Evolutionary conservation across 2,329 filamentous ascomycete species (phyloP).

Genomic region (Pseudogymnoascus sp.): DNA sequence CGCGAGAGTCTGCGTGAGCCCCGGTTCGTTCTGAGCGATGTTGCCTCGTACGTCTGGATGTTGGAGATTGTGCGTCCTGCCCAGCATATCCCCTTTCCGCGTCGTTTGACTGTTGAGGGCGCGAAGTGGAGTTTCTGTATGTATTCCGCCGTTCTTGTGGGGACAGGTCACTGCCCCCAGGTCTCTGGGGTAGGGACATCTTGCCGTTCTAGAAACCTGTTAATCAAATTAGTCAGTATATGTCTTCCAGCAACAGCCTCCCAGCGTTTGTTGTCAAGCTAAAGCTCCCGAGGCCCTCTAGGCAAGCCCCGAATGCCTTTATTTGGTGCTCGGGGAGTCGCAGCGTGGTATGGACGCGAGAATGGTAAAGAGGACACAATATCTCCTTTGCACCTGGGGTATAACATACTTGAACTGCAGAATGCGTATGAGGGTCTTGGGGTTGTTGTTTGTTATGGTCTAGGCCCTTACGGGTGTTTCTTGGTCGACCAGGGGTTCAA

Average conservation of each 20-base stretch:
- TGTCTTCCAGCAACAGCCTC: neutral
- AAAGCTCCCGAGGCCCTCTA: neutral
- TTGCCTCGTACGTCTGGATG: conserved; percentile 6
- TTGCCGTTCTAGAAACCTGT: neutral
- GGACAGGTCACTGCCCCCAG: conserved; percentile 51
- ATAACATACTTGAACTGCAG: conserved; percentile 1
- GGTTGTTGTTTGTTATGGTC: conserved; percentile 1
- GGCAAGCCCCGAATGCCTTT: neutral
- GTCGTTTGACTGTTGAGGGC: conserved; percentile 59
- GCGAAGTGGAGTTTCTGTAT: conserved; percentile 61
- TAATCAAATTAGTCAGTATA: neutral
- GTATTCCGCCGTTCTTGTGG: conserved; percentile 53
- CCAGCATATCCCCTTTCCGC: conserved; percentile 51
- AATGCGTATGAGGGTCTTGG: neutral
- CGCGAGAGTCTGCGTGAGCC: conserved; percentile 32
- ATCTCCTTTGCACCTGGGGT: neutral
- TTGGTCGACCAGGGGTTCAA: conserved; percentile 8
- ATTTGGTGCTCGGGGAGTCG: neutral
- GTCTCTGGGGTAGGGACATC: conserved; percentile 57
- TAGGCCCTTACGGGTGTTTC: neutral
- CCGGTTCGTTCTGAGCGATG: conserved; percentile 26
- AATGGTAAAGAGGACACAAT: neutral
- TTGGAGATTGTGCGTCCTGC: conserved; percentile 14
- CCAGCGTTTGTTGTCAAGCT: neutral
- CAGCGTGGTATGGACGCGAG: neutral